Evolutionary conservation across 257 asterid genomes (phyloP).

Genomic region (Lycium barbarum): DNA sequence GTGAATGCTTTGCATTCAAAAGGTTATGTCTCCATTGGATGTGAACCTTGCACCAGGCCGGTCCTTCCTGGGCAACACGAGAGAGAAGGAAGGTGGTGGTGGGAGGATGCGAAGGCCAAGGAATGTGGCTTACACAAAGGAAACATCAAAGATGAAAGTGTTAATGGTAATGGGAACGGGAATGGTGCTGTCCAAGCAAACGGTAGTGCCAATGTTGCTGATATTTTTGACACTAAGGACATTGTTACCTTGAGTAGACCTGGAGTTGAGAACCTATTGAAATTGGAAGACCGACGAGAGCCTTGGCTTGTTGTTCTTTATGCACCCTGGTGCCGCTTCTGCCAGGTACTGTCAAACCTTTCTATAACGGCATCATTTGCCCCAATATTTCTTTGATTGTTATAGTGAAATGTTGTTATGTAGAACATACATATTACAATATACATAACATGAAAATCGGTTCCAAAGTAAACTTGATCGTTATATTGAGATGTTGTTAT

Average conservation of each 20-base stretch:
- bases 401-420: no score
- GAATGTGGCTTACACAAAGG: constrained; percentile 94
- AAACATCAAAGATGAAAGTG: constrained; percentile 66
- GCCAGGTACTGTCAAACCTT: constrained; percentile 43
- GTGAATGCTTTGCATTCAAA: constrained; percentile 74
- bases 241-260: constrained; percentile 65
- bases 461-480: no score
- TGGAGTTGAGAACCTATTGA: constrained; percentile 79
- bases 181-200: constrained; percentile 44
- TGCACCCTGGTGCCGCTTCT: constrained; percentile 91
- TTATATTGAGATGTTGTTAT: no score
- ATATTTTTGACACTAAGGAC: constrained; percentile 52
- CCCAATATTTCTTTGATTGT: no score
- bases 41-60: constrained; percentile 90
- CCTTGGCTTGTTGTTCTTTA: constrained; percentile 82
- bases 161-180: neutral
- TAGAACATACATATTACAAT: no score
- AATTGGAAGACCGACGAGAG: constrained; percentile 67
- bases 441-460: no score
- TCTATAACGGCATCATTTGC: no score
- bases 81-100: constrained; percentile 98
- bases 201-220: constrained; percentile 46
- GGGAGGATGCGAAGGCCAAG: constrained; percentile 96
- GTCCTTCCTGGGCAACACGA: constrained; percentile 91
- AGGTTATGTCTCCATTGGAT: constrained; percentile 83